Evolutionary conservation across 495 filamentous ascomycete genomes (phyloP).

Genomic region (Neurospora intermedia): DNA sequence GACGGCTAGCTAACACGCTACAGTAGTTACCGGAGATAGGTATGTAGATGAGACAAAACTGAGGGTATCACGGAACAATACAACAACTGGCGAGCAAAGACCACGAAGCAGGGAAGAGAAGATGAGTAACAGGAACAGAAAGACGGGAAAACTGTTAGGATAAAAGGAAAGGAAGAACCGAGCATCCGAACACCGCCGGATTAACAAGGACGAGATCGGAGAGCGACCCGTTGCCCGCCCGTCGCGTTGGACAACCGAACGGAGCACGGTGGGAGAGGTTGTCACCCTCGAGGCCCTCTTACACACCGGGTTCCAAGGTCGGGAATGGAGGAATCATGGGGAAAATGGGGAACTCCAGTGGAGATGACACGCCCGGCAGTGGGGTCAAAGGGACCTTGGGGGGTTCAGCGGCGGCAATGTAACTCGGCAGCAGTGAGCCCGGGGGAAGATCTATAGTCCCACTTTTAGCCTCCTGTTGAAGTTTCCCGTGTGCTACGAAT

Average conservation of each 20-base stretch:
- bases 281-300: neutral
- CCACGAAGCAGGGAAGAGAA: neutral
- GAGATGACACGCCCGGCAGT: slow-evolving; percentile 9
- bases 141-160: neutral
- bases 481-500: neutral
- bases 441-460: neutral
- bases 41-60: too few relatives aligned
- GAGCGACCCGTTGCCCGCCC: neutral
- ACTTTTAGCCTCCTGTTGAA: neutral
- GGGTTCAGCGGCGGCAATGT: slow-evolving; percentile 13
- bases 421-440: slow-evolving; percentile 17
- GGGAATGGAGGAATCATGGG: neutral
- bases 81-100: neutral
- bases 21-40: too few relatives aligned
- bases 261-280: neutral
- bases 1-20: neutral
- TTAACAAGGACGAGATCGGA: neutral
- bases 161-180: neutral
- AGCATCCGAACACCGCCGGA: neutral
- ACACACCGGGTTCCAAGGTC: neutral
- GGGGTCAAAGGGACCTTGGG: slow-evolving; percentile 10
- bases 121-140: neutral
- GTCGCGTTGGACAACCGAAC: neutral
- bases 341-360: slow-evolving; percentile 6
- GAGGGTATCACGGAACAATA: neutral